A percentile compares a stretch with the other conserved stretches of the same genome.
These are phyloP conservation scores for Trichoderma citrinoviride DNA, from an alignment of 2,329 filamentous ascomycete genomes.

Conservation along the genomic window DNA sequence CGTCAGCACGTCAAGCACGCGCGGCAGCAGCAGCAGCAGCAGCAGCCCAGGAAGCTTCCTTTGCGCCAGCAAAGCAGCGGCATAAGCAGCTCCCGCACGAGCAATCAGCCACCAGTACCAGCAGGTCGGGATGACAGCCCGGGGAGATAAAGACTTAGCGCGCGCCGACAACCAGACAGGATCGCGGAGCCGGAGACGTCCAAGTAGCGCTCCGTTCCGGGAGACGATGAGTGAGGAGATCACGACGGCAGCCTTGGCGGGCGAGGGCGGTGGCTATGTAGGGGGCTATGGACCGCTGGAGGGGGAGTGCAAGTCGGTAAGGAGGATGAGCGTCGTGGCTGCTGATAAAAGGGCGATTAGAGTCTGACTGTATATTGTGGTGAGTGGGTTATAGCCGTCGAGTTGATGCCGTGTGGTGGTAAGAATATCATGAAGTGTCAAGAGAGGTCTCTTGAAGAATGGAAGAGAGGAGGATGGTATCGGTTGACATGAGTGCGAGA, in stretches of 20 bases:
- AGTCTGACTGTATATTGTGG: neutral
- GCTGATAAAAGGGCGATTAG: neutral
- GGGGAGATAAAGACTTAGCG: constrained; percentile 60
- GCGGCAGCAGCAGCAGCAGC: too few species aligned
- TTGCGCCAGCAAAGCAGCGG: constrained; percentile 32
- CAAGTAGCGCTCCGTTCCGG: constrained; percentile 63
- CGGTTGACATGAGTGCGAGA: neutral
- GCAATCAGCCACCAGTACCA: constrained; percentile 27
- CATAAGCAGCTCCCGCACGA: constrained; percentile 40
- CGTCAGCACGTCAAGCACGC: constrained; percentile 44
- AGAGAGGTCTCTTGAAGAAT: too few species aligned
- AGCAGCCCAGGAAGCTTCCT: constrained; percentile 38
- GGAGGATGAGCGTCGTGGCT: constrained; percentile 43
- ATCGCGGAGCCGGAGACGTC: constrained; percentile 66
- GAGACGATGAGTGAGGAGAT: constrained; percentile 58
- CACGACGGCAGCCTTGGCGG: constrained; percentile 59
- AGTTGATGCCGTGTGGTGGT: neutral
- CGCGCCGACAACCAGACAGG: constrained; percentile 56
- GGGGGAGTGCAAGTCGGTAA: constrained; percentile 61
- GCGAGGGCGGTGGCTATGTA: constrained; percentile 61
- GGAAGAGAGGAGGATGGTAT: neutral
- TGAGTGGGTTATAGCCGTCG: neutral
- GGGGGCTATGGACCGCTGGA: constrained; percentile 62
- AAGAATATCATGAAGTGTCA: neutral
- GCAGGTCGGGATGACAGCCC: constrained; percentile 54